Base-by-base conservation (phyloP, 768 basidiomycete species). In the Suillus alpinus region DNA sequence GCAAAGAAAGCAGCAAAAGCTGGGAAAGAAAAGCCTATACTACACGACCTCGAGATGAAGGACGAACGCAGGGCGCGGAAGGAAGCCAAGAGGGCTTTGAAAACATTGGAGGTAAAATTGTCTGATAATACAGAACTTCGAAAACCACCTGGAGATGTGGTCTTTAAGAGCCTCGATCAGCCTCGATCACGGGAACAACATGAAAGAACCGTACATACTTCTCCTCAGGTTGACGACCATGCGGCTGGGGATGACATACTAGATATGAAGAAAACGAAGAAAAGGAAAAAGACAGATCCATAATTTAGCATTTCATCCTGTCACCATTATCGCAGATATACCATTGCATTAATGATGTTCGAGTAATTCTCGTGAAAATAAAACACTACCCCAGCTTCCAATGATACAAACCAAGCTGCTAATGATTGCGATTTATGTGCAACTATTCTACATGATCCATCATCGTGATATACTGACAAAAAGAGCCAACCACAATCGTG, bases 401-500 rank as follows among this genome's bases (percentile, higher is more conserved):
- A 56, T 43, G 40, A 57, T 36, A 47, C 49, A 63, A 63, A 63
- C 53, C 52, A 52, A 63, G 49, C 31, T 12, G 34, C 20, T 23
- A 29, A 36, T 46, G 40, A 44, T 44, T 36, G 55, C 36, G 62
- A 18, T 63, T 46, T 39, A 62, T 34, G 61, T 41, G 46, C 59
- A 53, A 32, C 44, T 44, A 62, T 55, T 43, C 56, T 57, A 59
- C 59, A 62, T 77, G 58, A 58, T 56, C 37, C 31, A 34, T 34
- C 49, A 46, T 56, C 49, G 23, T 55, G 23, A 59, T 20, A 53
- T 29, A 53, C 20, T 58, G 52, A 29, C 34, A 57, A 23, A 18
- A 10, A 37, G 9, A 18, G 26, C 36, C 5, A 53, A 39, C 26
- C 52, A 18, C 23, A 55, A 26, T 29, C 53, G 37, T 55, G 53